A percentile compares a stretch with the other conserved stretches of the same genome.
These are phyloP conservation scores for Noccaea caerulescens DNA, from an alignment of 345 rosid species.

Conservation along the genomic window DNA sequence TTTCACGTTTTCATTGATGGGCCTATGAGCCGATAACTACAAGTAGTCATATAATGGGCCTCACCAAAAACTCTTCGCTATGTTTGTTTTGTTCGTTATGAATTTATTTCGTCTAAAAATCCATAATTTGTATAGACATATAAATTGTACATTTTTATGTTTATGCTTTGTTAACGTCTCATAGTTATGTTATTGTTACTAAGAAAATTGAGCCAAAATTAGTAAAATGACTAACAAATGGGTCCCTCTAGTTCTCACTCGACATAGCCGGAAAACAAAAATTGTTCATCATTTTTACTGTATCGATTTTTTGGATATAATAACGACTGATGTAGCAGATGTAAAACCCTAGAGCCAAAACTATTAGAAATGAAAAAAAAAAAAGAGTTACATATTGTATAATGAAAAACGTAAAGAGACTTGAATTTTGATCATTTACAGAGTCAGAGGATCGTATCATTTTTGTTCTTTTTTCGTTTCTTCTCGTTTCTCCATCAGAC, in stretches of 20 bases:
- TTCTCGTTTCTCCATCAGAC: slow-evolving; percentile 42
- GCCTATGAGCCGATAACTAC: slow-evolving; percentile 6
- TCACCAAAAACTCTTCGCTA: neutral
- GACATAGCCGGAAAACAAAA: neutral
- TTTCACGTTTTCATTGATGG: slow-evolving; percentile 14
- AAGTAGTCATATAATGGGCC: slow-evolving; percentile 11
- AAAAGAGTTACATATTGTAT: slow-evolving; percentile 34
- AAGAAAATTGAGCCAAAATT: neutral
- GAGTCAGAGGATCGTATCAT: slow-evolving; percentile 44
- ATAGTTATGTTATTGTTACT: neutral
- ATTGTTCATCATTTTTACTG: neutral
- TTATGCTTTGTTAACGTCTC: neutral
- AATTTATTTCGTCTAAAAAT: neutral
- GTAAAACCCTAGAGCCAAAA: slow-evolving; percentile 10
- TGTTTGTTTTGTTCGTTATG: neutral
- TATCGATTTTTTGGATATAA: neutral
- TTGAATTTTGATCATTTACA: slow-evolving; percentile 41
- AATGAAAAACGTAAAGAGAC: slow-evolving; percentile 31
- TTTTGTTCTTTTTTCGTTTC: slow-evolving; percentile 20
- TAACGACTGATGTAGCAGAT: neutral
- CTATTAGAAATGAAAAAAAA: neutral
- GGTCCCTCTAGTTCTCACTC: neutral
- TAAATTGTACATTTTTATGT: neutral
- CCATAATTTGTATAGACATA: no score
- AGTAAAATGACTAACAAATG: neutral